Percentiles rank a stretch among this genome's conserved stretches.
These are phyloP conservation scores for Magnusiomyces fungicola DNA, from an alignment of 1,139 yeast genomes.

Conservation along the genomic window DNA sequence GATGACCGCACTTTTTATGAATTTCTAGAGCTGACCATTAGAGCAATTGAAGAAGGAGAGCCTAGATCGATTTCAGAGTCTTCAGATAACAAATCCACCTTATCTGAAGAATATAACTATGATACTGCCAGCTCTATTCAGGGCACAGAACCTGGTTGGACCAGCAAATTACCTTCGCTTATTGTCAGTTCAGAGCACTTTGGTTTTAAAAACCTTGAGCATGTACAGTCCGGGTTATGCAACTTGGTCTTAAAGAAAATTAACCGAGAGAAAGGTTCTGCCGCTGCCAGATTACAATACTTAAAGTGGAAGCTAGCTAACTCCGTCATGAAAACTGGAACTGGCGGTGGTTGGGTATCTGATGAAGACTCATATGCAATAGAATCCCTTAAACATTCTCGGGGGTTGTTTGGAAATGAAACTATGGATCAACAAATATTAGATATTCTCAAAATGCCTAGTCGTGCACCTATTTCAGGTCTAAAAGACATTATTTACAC, in stretches of 20 bases:
- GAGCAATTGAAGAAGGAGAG: constrained; percentile 5
- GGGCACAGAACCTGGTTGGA: background rate
- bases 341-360: constrained; percentile 7
- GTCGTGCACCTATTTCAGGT: too few relatives aligned
- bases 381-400: too few relatives aligned
- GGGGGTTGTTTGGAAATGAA: too few relatives aligned
- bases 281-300: constrained; percentile 14
- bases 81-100: background rate
- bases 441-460: too few relatives aligned
- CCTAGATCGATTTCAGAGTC: constrained; percentile 1
- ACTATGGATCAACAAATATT: too few relatives aligned
- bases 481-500: too few relatives aligned
- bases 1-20: constrained; percentile 12
- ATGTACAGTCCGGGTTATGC: background rate
- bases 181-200: background rate
- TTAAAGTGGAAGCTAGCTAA: constrained; percentile 15
- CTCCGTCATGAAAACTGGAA: too few relatives aligned
- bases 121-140: background rate
- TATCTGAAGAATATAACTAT: background rate
- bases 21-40: constrained; percentile 13
- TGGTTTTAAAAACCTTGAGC: background rate
- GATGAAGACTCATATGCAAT: too few relatives aligned
- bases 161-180: background rate
- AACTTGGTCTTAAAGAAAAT: constrained; percentile 11
- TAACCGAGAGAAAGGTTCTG: constrained; percentile 6